A percentile compares a stretch with the other conserved stretches of the same genome.
These are phyloP conservation scores for Fusarium phyllophilum DNA, from an alignment of 2,329 filamentous ascomycete species.

Conservation along the genomic window DNA sequence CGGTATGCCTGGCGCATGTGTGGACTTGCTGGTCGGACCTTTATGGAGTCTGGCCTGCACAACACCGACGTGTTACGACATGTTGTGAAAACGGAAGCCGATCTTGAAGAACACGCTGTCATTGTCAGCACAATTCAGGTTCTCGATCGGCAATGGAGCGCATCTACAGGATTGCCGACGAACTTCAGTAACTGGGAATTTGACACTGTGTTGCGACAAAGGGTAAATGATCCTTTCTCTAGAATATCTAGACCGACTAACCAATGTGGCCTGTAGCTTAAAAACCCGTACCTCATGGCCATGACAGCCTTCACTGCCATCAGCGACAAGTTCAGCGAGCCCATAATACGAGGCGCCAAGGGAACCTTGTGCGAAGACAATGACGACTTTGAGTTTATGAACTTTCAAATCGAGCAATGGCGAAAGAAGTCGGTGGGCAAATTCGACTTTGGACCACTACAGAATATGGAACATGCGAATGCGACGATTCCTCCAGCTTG, in stretches of 20 bases:
- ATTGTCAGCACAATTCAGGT: background rate
- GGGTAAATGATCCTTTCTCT: background rate
- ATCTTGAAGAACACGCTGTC: background rate
- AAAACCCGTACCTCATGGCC: background rate
- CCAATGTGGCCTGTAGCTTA: background rate
- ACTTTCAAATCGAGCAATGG: background rate
- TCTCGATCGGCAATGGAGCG: background rate
- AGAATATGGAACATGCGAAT: background rate
- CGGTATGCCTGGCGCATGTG: constrained; percentile 3
- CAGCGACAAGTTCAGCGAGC: background rate
- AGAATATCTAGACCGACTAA: accelerated
- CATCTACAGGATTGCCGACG: background rate
- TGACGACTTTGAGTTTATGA: background rate
- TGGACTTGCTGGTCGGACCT: background rate
- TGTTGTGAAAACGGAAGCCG: background rate
- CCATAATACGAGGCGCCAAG: background rate
- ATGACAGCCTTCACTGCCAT: background rate
- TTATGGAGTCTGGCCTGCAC: background rate
- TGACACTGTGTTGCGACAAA: background rate
- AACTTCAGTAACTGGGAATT: constrained; percentile 2
- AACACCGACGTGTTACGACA: background rate
- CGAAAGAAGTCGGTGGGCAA: background rate
- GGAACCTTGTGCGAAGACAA: background rate
- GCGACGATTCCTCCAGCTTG: background rate
- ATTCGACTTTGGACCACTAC: background rate